Conservation (phyloP, 176 grass and related monocot genomes). For the Guadua angustifolia region DNA sequence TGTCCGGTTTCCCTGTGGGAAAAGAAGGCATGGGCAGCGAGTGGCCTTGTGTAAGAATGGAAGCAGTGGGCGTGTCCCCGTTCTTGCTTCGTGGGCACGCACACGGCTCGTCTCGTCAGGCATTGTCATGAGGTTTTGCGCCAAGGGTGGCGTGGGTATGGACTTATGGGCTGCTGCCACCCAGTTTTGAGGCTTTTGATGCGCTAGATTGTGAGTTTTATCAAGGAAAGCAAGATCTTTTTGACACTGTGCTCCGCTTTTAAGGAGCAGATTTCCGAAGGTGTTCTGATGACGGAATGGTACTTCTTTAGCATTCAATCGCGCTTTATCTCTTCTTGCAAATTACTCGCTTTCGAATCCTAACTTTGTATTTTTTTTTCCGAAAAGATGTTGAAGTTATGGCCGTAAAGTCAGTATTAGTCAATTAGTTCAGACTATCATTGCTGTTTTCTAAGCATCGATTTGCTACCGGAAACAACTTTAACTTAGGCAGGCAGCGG, state of each 20-base stretch:
- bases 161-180: slow-evolving; percentile 27
- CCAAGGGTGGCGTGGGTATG: neutral
- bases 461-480: neutral
- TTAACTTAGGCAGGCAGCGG: neutral
- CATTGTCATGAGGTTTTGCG: neutral
- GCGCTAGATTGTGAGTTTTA: slow-evolving; percentile 10
- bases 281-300: neutral
- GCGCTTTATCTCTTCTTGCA: slow-evolving; percentile 25
- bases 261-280: slow-evolving; percentile 38
- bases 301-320: neutral
- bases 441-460: neutral
- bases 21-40: slow-evolving; percentile 27
- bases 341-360: slow-evolving; percentile 15
- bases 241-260: slow-evolving; percentile 45
- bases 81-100: slow-evolving; percentile 30
- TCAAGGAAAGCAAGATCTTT: neutral
- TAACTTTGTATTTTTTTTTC: neutral
- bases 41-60: slow-evolving; percentile 19
- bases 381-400: neutral
- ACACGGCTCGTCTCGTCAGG: slow-evolving; percentile 40
- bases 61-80: slow-evolving; percentile 41
- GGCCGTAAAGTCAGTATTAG: neutral
- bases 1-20: slow-evolving; percentile 42
- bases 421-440: slow-evolving; percentile 5
- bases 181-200: slow-evolving; percentile 38